Evolutionary conservation across 257 asterid genomes (phyloP), one percentile per base, ranked within the genome.

Genomic region (Cinchona pubescens): DNA sequence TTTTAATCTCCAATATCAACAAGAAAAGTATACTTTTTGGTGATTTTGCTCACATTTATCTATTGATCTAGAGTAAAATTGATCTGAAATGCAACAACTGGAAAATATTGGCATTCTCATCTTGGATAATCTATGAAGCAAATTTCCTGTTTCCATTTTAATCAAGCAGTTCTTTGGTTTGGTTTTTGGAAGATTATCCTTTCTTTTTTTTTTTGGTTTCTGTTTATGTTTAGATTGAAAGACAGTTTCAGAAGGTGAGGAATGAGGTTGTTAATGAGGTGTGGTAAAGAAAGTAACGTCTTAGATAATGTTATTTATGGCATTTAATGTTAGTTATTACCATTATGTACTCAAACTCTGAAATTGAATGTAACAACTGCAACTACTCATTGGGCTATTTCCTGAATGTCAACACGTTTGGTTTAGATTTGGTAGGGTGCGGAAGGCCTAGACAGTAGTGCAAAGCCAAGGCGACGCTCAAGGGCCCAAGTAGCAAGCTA

Each of bases 271-370:
- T 66, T 67, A 72, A 62, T 71, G 76, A 79, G 49, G 55, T 76
- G 69, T 66, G 81, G 71, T 38, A 65, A 66, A 53, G 73, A 58
- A 72, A 35, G 74, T 82, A 62, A 78, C 78, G 80, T 51, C 32
- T 71, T 43, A 59, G 12, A 35, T 66, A 69, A 14, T 30, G 48
- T 55, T 1, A 34, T 45, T 77, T 61, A 45, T 62, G 68, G 72
- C 72, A 82, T 82, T 80, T 58, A 78, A 74, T 61, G 27, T 10
- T 38, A 37, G 1, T 23, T n/a, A n/a, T n/a, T n/a, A n/a, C n/a
- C n/a, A n/a, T n/a, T n/a, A n/a, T n/a, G n/a, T n/a, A n/a, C n/a
- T n/a, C n/a, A n/a, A n/a, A n/a, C n/a, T n/a, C n/a, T n/a, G n/a
- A n/a, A n/a, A n/a, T n/a, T n/a, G n/a, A n/a, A n/a, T n/a, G n/a